Evolutionary conservation across 1,139 yeast species (phyloP).

Genomic region (Yamadazyma epiphylla): DNA sequence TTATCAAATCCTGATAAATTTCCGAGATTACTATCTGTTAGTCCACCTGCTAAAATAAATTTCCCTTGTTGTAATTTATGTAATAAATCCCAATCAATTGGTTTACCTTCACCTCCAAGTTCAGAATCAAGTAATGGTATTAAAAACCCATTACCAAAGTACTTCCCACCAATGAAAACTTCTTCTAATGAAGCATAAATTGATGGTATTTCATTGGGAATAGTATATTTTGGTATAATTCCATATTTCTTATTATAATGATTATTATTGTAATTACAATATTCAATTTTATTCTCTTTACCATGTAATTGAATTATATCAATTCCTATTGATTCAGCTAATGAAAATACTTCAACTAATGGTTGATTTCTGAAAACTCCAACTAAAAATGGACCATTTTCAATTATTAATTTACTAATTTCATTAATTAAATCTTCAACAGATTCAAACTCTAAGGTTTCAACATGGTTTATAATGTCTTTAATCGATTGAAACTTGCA

Average conservation of each 20-base stretch:
- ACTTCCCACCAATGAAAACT: slow-evolving; percentile 10
- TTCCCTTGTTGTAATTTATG: slow-evolving; percentile 34
- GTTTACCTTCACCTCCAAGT: slow-evolving; percentile 85
- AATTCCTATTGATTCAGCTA: slow-evolving; percentile 46
- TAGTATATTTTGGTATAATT: slow-evolving; percentile 67
- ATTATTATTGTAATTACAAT: slow-evolving; percentile 23
- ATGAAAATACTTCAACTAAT: slow-evolving; percentile 51
- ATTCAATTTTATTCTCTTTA: slow-evolving; percentile 56
- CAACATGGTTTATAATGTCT: slow-evolving; percentile 17
- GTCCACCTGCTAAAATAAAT: slow-evolving; percentile 85
- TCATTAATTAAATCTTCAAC: slow-evolving; percentile 32
- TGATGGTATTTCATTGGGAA: slow-evolving; percentile 45
- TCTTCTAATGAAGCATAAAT: slow-evolving; percentile 16
- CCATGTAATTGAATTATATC: slow-evolving; percentile 93
- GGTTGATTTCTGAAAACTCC: slow-evolving; percentile 91
- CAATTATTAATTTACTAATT: slow-evolving; percentile 25
- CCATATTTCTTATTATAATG: slow-evolving; percentile 37
- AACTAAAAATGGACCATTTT: slow-evolving; percentile 68
- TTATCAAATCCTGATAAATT: slow-evolving; percentile 40
- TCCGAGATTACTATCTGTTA: slow-evolving; percentile 66
- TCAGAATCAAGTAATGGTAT: slow-evolving; percentile 80
- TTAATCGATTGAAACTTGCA: slow-evolving; percentile 16
- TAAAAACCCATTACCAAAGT: slow-evolving; percentile 29
- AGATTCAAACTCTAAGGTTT: slow-evolving; percentile 12
- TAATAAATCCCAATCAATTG: slow-evolving; percentile 61